Evolutionary conservation across 169 alveolate genomes (phyloP), one percentile per base, ranked within the genome.

Genomic region (Babesia ovis): DNA sequence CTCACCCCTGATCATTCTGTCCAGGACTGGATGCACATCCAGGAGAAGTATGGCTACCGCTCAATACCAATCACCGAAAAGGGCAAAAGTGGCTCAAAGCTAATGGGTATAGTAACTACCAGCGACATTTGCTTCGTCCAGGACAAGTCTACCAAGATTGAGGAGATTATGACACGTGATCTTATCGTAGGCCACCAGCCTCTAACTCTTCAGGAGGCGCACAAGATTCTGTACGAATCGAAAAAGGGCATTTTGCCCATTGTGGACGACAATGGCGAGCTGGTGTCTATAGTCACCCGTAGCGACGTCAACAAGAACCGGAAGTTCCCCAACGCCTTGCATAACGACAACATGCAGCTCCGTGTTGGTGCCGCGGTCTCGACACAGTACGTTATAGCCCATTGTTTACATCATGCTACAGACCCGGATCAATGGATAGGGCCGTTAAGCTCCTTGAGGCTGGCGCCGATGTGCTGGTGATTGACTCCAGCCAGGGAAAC

Each of bases 401-500:
- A 14, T 18, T 31, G 12, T 16, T 0, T 48, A 12, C 46, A 53
- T n/a, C 14, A 48, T n/a, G 22, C 11, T 45, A 8, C 55, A 68
- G 91, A 57, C 35, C 39, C 20, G 88, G 69, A 23, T 74, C 85
- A 2, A 4, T 87, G 32, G 92, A 87, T 25, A 73, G 74, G 37
- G 92, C 86, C 11, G 66, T 57, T 27, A 79, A 71, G 61, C 45
- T 94, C 39, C 43, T 67, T 0, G 87, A 85, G 31, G 89, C 90
- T 29, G 82, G 82, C 48, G 90, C 85, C 8, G 95, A 91, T 60
- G 79, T 91, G 12, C 48, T 95, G 37, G 94, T 94, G 69, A 85
- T 95, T 48, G 98, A 95, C 87, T 92, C 97, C 64, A 90, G 95
- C 80, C 97, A 95, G 89, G 98, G 98, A 35, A 93, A 94, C 83